Evolutionary conservation across 2,329 filamentous ascomycete genomes (phyloP), one percentile per base, ranked within the genome.

Genomic region (Aspergillus pseudonomiae): DNA sequence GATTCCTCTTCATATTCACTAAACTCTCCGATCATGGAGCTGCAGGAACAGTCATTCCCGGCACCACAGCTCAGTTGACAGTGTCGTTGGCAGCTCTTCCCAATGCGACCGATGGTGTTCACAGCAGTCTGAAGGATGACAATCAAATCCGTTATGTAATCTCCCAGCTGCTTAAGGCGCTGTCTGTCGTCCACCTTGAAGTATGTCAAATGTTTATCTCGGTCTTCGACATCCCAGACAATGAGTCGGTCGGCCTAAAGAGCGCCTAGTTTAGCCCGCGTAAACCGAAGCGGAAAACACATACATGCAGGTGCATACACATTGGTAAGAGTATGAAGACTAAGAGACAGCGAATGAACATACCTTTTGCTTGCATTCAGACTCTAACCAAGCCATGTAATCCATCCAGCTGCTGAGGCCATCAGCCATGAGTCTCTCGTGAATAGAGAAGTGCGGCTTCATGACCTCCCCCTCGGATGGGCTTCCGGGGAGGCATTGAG

Each of bases 311-410:
- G 11, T 48, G 45, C 12, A 48, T 26, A 48, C 12, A 57, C 11
- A 7, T 2, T 28, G 26, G 39, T 14, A 34, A 7, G 26, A 57
- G 12, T 46, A 41, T 2, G 5, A 14, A 50, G 16, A 32, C 6
- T 30, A 28, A 21, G 11, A 14, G 32, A 32, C 2, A 19, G 19
- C 6, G 12, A 26, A 14, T 5, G 12, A 21, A 36, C 30, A 56
- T 19, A 66, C 65, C 52, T 58, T 61, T 45, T 62, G 48, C 34
- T 59, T 65, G 21, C 50, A 52, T 32, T 65, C 58, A 14, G 53
- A 59, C 46, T 67, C 65, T 9, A 67, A 41, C 65, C 58, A 67
- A 39, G 43, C 60, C 63, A 64, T 63, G 45, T 67, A 67, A 16
- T 65, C 65, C 55, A 59, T 61, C 65, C 65, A 67, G 30, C 63